phyloP scores from a whole-genome alignment of 352 stramenopile species.

The Vaucheria bursata region DNA sequence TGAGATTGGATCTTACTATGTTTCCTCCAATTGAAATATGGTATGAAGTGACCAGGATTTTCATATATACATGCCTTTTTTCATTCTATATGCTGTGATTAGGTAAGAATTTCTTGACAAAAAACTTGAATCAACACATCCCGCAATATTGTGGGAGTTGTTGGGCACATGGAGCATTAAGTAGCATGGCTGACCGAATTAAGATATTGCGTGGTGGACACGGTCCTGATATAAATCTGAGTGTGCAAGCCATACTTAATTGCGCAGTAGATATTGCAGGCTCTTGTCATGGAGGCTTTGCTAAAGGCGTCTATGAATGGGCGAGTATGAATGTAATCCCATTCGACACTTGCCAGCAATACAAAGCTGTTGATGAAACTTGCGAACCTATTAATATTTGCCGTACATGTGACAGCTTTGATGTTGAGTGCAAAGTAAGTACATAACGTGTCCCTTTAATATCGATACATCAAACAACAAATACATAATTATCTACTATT shows the following conservation, averaged over 20 bases:
- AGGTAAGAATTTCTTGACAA: constrained; percentile 73
- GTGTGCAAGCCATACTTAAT: constrained; percentile 73
- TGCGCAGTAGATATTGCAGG: constrained; percentile 57
- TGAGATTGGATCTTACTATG: neutral
- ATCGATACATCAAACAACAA: too few relatives aligned
- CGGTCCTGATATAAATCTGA: constrained; percentile 62
- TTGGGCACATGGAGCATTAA: constrained; percentile 66
- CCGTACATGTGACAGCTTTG: constrained; percentile 66
- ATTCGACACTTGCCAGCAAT: constrained; percentile 86
- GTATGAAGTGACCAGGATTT: too few relatives aligned
- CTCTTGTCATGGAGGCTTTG: constrained; percentile 81
- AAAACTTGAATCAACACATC: constrained; percentile 97
- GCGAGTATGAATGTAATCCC: constrained; percentile 79
- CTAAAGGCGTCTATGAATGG: constrained; percentile 77
- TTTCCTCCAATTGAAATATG: neutral
- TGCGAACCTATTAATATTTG: constrained; percentile 76
- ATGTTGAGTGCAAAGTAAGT: constrained; percentile 9
- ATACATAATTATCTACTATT: too few relatives aligned
- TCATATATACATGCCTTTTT: too few relatives aligned
- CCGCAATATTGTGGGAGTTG: constrained; percentile 71
- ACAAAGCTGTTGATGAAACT: constrained; percentile 65
- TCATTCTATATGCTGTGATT: too few relatives aligned
- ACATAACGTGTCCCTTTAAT: neutral
- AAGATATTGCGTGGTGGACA: constrained; percentile 60
- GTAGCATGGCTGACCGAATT: constrained; percentile 64